These are phyloP conservation scores for Pythium vanterpoolii DNA, from an alignment of 352 stramenopile species.

Conservation along the genomic window DNA sequence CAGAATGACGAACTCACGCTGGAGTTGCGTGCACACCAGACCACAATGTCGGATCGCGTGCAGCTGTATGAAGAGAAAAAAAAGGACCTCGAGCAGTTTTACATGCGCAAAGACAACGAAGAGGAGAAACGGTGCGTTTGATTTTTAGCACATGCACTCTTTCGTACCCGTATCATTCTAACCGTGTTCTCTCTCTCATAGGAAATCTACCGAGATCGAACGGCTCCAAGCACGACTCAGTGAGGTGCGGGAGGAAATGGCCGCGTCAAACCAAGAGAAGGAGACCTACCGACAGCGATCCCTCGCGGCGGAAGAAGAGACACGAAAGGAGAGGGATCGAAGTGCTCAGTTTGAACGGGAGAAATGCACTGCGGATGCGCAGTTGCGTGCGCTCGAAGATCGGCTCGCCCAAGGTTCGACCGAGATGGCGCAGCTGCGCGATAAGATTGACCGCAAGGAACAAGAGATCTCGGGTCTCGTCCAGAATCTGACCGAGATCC, in stretches of 20 bases:
- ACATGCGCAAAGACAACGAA: constrained; percentile 49
- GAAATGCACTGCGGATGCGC: constrained; percentile 57
- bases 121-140: constrained; percentile 38
- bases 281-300: constrained; percentile 45
- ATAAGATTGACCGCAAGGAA: constrained; percentile 64
- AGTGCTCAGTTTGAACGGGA: constrained; percentile 54
- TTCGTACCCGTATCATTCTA: background rate
- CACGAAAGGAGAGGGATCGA: constrained; percentile 52
- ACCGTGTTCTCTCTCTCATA: constrained; percentile 1
- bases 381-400: constrained; percentile 50
- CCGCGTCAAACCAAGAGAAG: constrained; percentile 42
- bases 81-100: constrained; percentile 61
- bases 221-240: constrained; percentile 46
- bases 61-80: constrained; percentile 64
- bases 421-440: constrained; percentile 50
- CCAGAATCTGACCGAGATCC: constrained; percentile 69
- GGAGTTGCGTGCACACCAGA: constrained; percentile 53
- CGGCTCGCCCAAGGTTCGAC: constrained; percentile 29
- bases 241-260: constrained; percentile 48
- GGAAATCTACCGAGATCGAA: constrained; percentile 52
- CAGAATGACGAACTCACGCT: constrained; percentile 54
- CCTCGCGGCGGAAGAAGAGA: constrained; percentile 36
- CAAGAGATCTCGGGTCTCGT: constrained; percentile 64
- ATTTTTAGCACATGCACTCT: background rate
- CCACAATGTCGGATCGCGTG: constrained; percentile 41